Evolutionary conservation across 106 monocot genomes (phyloP), one percentile per base, ranked within the genome.

Genomic region (Hemerocallis citrina): DNA sequence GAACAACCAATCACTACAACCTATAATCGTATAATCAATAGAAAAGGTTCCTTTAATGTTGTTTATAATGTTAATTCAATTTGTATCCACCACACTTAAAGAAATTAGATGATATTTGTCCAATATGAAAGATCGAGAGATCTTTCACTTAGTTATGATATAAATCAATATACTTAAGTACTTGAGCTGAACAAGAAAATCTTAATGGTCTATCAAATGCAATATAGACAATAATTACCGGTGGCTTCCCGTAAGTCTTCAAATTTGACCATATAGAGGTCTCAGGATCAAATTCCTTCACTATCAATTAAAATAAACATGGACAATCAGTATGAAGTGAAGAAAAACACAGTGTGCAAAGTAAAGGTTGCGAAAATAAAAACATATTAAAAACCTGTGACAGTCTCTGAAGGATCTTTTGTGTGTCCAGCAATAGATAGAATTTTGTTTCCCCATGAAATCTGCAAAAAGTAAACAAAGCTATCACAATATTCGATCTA

Each of bases 261-360:
- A 99, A 56, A 60, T 74, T 74, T 19, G 92, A 88, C 98, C 98
- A 99, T 6, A 63, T 75, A 72, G 73, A 82, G 55, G 67, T 85
- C 25, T 82, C 77, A 7, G 85, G 98, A 78, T 99, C 82, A 77
- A 92, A 99, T 74, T 92, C 88, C 78, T 85, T 99, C 61, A 88
- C 98, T 99, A 68, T 39, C 40, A 79, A 37, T 56, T 42, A 61
- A 61, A 54, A 64, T 52, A 32, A 48, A 79, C 19, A 37, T 0
- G 40, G 30, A 16, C 11, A 48, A 19, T 62, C 2, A 19, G 43
- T 62, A 52, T 32, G 28, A 52, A 17, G 14, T 22, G 31, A 41
- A 50, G 12, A n/a, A n/a, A 52, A 35, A 37, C 34, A 41, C 8
- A 25, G n/a, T 46, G 29, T 19, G n/a, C 14, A 52, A 23, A 34